Evolutionary conservation across 2,329 filamentous ascomycete species (phyloP).

Genomic region (Aspergillus carbonarius): DNA sequence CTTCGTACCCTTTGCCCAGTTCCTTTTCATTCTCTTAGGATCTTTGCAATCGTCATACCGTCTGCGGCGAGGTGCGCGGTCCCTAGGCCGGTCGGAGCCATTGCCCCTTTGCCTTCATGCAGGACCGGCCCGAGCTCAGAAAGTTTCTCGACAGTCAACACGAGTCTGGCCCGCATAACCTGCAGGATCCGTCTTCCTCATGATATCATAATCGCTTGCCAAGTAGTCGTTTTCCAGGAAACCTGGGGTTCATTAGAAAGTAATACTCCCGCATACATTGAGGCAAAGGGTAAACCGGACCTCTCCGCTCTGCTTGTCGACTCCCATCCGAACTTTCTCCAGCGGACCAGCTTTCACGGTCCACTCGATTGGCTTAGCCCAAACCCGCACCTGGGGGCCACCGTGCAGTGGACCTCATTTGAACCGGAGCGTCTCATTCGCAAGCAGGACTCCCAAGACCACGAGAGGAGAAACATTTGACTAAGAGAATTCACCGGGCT

Average conservation of each 20-base stretch:
- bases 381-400: neutral
- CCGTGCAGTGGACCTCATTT: conserved; percentile 10
- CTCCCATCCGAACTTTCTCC: conserved; percentile 9
- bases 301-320: neutral
- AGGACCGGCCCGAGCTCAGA: neutral
- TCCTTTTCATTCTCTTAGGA: neutral
- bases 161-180: neutral
- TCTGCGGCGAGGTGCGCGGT: neutral
- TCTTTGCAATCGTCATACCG: conserved; percentile 1
- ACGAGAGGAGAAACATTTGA: conserved; percentile 9
- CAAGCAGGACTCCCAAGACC: neutral
- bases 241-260: neutral
- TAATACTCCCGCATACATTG: neutral
- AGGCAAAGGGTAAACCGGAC: neutral
- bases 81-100: neutral
- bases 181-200: neutral
- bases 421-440: conserved; percentile 7
- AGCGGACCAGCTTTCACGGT: conserved; percentile 4
- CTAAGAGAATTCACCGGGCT: conserved; percentile 11
- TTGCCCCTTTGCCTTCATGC: neutral
- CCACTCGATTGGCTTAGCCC: neutral
- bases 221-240: neutral
- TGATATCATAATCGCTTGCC: neutral
- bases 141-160: neutral
- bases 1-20: neutral